Evolutionary conservation across 495 filamentous ascomycete species (phyloP), one percentile per base, ranked within the genome.

Genomic region (Podospora pseudocomata): DNA sequence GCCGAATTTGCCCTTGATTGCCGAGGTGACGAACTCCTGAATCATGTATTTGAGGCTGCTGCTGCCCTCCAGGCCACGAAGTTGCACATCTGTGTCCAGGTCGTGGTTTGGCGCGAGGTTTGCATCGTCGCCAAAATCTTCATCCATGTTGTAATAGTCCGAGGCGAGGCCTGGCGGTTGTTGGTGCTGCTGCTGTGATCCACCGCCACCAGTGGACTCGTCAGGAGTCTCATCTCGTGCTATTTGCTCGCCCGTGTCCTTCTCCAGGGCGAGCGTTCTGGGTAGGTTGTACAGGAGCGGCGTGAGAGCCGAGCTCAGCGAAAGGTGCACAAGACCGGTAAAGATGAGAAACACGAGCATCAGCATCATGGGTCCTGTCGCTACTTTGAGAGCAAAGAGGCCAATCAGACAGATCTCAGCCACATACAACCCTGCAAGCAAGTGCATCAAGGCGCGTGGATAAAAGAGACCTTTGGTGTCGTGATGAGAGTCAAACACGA

Each of bases 391-490:
- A 57, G 85, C 88, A 70, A 97, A 94, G 49, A 97, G 85, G 58
- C 92, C 93, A 63, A 97, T 88, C 68, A 97, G 76, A 74, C 90
- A 93, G 66, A 93, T 71, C 69, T 93, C 86, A 19, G 88, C 85
- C 26, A 97, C 80, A 76, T 97, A 97, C 28, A 93, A 85, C 19
- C 93, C 93, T 1, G 90, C 88, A 53, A 92, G 87, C 62, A 94
- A 86, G 39, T 97, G 93, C 73, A 93, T 90, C 63, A 97, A 75
- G 1, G 90, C 93, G 16, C 88, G 85, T 0, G 90, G 87, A 77
- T 96, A 97, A 49, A 88, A 84, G 60, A 89, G 86, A 28, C 93
- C 93, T 72, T 94, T 91, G 57, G 92, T 96, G 76, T 97, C 93
- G 73, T 93, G 88, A 66, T 85, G 76, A 26, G 89, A 82, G 70